Base-by-base conservation (phyloP, 2,329 filamentous ascomycete species). In the Penicillium rolfsii region DNA sequence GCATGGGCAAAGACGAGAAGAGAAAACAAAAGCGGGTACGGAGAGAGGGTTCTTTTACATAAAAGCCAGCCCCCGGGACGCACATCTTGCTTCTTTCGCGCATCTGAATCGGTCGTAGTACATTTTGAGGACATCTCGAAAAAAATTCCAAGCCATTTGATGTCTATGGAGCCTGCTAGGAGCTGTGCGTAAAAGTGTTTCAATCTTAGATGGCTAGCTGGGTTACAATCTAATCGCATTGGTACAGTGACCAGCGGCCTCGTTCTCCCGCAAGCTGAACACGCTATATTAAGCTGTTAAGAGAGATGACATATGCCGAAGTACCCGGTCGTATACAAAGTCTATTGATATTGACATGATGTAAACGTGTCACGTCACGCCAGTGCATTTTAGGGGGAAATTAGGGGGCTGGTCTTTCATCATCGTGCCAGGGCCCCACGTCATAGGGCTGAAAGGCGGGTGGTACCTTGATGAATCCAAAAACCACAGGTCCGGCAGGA, bases 401-500 rank as follows among this genome's bases (percentile, higher is more conserved):
- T 33, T 49, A 22, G 12, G 43, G 24, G 43, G 24, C 30, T 33
- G 30, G n/a, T 22, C 46, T 50, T 56, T n/a, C 41, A 56, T 55
- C 41, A 50, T 41, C 36, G 24, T 50, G 55, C 30, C 36, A 46
- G 28, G 43, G 41, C 35, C 45, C 41, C 60, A 65, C 67, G 65
- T 68, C 64, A 69, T 69, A 69, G 57, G 66, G 67, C 67, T 69
- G 67, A 67, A n/a, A 6, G 28, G 50, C 26, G 52, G 24, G 26
- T 6, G 33, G 33, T 36, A 52, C 50, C 35, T 40, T 40, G 60
- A 57, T 43, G 24, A 11, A 33, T 33, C 30, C 8, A 33, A 33
- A 11, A 22, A 22, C 19, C 19, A 22, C 19, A n/a, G 40, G 19
- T 22, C n/a, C 35, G 12, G 35, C 35, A 36, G 14, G 12, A 12